A percentile compares a stretch with the other conserved stretches of the same genome.
phyloP scores from a whole-genome alignment of 2,329 filamentous ascomycete species.

The Parascedosporium putredinis region DNA sequence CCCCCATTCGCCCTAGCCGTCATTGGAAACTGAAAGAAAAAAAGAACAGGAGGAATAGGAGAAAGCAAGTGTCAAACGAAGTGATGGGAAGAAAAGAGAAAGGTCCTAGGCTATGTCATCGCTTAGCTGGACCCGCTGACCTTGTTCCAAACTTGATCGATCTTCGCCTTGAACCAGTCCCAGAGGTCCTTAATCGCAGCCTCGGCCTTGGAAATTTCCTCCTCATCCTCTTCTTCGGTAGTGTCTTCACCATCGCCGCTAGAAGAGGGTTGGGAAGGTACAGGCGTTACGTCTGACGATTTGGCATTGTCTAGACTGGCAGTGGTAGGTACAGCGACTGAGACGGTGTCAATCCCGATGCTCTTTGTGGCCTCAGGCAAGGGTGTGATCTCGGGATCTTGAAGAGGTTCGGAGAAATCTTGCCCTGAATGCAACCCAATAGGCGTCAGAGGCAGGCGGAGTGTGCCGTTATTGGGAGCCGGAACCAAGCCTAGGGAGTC shows the following conservation, averaged over 20 bases:
- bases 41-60: not conserved
- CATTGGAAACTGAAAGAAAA: too few species aligned
- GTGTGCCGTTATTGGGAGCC: conserved; percentile 76
- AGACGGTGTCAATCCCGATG: conserved; percentile 9
- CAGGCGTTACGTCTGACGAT: not conserved
- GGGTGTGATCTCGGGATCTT: conserved; percentile 34
- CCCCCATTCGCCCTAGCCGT: not conserved
- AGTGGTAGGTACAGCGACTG: conserved; percentile 12
- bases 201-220: conserved; percentile 17
- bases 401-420: conserved; percentile 35
- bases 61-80: not conserved
- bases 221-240: conserved; percentile 2
- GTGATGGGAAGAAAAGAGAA: not conserved
- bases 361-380: not conserved
- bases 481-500: conserved; percentile 70
- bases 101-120: not conserved
- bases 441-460: conserved; percentile 59
- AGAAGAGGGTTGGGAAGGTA: conserved; percentile 3
- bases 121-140: not conserved
- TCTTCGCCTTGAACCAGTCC: conserved; percentile 40
- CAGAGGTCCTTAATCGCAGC: conserved; percentile 28
- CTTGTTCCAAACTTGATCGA: conserved; percentile 31
- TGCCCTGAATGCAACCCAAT: conserved; percentile 50
- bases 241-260: conserved; percentile 11
- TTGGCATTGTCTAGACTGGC: conserved; percentile 10